These are phyloP conservation scores for Blastocystis sp. DNA, from an alignment of 352 stramenopile species.

Conservation along the genomic window DNA sequence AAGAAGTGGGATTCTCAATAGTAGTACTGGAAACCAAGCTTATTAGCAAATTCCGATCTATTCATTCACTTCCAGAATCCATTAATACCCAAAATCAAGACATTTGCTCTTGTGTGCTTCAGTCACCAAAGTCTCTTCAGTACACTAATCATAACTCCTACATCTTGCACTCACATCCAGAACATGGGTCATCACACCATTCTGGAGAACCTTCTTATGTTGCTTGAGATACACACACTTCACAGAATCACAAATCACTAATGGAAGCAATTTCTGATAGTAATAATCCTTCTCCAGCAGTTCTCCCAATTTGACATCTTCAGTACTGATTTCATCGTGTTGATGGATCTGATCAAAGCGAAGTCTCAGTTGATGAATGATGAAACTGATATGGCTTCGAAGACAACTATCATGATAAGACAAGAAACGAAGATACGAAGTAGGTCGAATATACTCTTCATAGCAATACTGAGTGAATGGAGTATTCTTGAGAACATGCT, in stretches of 20 bases:
- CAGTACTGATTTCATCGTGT: neutral
- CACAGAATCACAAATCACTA: neutral
- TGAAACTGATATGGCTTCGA: neutral
- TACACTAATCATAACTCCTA: neutral
- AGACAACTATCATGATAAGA: neutral
- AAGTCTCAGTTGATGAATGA: neutral
- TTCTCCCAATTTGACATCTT: neutral
- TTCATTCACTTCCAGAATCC: neutral
- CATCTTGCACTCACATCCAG: neutral
- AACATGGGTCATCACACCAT: constrained; percentile 46
- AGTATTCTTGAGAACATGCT: neutral
- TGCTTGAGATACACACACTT: constrained; percentile 4
- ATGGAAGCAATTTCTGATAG: constrained; percentile 10
- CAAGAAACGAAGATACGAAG: neutral
- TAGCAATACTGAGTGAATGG: constrained; percentile 10
- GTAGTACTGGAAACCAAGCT: constrained; percentile 20
- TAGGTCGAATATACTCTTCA: constrained; percentile 19
- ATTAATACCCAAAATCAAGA: neutral
- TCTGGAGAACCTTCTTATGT: constrained; percentile 40
- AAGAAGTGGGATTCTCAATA: neutral
- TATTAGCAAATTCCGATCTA: constrained; percentile 26
- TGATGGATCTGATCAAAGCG: neutral
- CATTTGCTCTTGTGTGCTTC: neutral
- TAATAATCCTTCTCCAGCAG: neutral
- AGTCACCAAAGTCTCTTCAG: neutral